Base-by-base conservation (phyloP, 2,329 filamentous ascomycete species). In the Lasiodiplodia hormozganensis region DNA sequence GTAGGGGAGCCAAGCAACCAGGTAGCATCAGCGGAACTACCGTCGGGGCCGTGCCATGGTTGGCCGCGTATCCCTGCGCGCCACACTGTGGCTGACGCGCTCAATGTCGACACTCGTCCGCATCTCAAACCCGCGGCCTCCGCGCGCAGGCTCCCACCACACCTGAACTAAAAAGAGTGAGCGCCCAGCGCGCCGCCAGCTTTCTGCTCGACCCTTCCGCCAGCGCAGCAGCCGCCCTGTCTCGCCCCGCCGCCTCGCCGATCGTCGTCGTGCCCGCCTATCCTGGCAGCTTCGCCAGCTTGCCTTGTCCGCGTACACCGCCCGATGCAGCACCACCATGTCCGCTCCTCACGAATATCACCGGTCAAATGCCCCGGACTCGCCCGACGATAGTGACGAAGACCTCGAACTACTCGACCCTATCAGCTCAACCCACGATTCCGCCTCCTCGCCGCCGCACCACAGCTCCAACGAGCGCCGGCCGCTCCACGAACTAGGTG, bases 371-470 rank as follows among this genome's bases (percentile, higher is more conserved):
- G 86, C 87, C 76, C 89, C 89, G 80, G 88, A 91, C 80, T 88
- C 87, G 70, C 85, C 86, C 70, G 84, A 89, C 69, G 76, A 79
- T 69, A 71, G 73, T 77, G 92, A 94, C 78, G 92, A 90, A 62
- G 91, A 95, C 77, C 87, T 90, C 73, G 90, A 92, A 71, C 85
- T 96, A 75, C 89, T 96, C 72, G 92, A 94, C 76, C 91, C 92
- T 67, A 76, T 76, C 69, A 74, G 74, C 47, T 70, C 74, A 70
- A 73, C 47, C 52, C 73, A 10, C 67, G 72, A n/a, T 4, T 10
- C 43, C 43, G 43, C 70, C 36, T 73, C 76, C 10, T 74, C 74
- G 43, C 73, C 76, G 16, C 75, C 75, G 54, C 73, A 75, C 7
- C 74, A 72, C 14, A 71, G 67, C 57, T 75, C 74, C 51, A 76